Base-by-base conservation (phyloP, 1,139 yeast species). In the Diutina ranongensis region DNA sequence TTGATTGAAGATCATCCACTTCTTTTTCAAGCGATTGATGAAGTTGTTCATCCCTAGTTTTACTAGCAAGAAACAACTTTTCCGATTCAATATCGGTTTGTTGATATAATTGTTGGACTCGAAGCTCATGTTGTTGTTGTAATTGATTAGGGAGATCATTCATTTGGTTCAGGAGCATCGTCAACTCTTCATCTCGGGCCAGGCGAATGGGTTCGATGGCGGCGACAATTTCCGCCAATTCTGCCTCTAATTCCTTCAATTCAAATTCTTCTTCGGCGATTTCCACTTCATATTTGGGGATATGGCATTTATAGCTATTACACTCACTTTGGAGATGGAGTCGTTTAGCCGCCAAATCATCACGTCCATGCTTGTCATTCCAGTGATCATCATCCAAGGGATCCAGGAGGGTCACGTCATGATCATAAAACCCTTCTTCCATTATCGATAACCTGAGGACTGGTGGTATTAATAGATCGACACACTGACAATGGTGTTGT, bases 91-190 rank as follows among this genome's bases (percentile, higher is more conserved):
- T 52, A 2, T 61, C 54, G 8, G 62, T 68, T 5, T 56, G 55
- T 48, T 68, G 71, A 45, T 70, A 70, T 41, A 72, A 54, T 18
- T 58, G 57, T 46, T 66, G 62, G 15, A 73, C 55, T 25, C 61
- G 60, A 16, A 61, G 56, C 8, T 67, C 65, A 50, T 66, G 64
- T 13, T 64, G 61, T 3, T 65, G 55, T 20, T 61, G 59, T 47
- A 71, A 51, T 48, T 67, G 62, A 44, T 12, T n/a, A 7, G 20
- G 18, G n/a, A 38, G 13, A 27, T 21, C 31, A 8, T 31, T 16
- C 31, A 38, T 38, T 13, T 20, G 44, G 25, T 10, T 9, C 35
- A 31, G 35, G 19, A 28, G 27, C 16, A 9, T 8, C 27, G 15
- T 18, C n/a, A 40, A 22, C 16, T 28, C 22, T 3, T 10, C 32